Evolutionary conservation across 2,329 filamentous ascomycete species (phyloP).

Genomic region (Phialophora verrucosa): DNA sequence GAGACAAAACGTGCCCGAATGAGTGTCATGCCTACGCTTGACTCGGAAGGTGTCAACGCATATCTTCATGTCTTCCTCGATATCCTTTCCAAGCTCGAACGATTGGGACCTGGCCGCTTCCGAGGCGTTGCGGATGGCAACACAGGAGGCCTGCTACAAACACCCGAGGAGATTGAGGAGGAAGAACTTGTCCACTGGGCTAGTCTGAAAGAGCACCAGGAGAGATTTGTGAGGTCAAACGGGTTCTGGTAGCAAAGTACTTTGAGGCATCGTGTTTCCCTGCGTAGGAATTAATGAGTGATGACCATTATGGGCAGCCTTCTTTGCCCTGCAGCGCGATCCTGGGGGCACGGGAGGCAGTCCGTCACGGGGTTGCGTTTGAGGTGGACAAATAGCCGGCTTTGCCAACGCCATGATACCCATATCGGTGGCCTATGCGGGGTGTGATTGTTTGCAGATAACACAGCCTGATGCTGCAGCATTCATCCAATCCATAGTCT

Average conservation of each 20-base stretch:
- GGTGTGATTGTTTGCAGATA: slow-evolving; percentile 2
- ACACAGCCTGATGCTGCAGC: background rate
- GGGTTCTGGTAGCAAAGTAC: slow-evolving; percentile 26
- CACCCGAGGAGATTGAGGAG: slow-evolving; percentile 68
- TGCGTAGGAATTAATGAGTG: slow-evolving; percentile 16
- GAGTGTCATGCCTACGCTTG: slow-evolving; percentile 51
- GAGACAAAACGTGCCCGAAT: slow-evolving; percentile 63
- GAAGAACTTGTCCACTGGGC: slow-evolving; percentile 79
- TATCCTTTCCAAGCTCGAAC: slow-evolving; percentile 25
- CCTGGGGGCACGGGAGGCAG: background rate
- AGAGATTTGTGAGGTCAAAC: slow-evolving; percentile 61
- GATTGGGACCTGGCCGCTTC: slow-evolving; percentile 24
- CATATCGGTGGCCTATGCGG: background rate
- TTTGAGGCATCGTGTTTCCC: background rate
- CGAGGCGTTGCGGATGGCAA: slow-evolving; percentile 29
- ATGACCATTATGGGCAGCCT: slow-evolving; percentile 8
- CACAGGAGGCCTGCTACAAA: slow-evolving; percentile 26
- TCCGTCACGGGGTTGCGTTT: background rate
- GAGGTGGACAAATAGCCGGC: slow-evolving; percentile 7
- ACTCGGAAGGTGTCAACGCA: slow-evolving; percentile 42
- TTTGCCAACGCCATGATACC: slow-evolving; percentile 13
- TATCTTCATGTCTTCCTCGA: slow-evolving; percentile 29
- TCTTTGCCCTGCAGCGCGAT: background rate
- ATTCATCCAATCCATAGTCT: background rate
- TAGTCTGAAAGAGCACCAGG: slow-evolving; percentile 77